Conservation (phyloP, 257 asterid species). For the Solanum neorickii region DNA sequence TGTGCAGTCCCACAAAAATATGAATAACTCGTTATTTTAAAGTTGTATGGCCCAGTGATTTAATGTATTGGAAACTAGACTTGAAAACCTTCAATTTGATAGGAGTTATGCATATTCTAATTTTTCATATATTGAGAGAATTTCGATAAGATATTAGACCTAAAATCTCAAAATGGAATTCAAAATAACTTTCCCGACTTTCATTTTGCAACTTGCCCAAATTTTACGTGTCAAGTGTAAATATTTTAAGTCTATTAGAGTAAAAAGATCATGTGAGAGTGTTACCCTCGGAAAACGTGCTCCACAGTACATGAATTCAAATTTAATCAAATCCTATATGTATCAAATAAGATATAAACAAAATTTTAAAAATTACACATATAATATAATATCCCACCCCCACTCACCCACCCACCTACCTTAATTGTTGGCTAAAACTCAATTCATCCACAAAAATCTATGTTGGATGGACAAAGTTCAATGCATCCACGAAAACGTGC, state of each 20-base stretch:
- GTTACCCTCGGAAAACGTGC: no score
- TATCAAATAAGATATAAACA: no score
- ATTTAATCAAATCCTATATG: no score
- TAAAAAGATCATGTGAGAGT: no score
- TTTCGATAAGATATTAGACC: background rate
- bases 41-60: rapidly evolving
- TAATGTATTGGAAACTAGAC: background rate
- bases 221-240: no score
- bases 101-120: background rate
- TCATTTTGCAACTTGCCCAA: background rate
- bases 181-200: background rate
- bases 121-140: background rate
- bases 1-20: no score
- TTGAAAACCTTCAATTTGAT: background rate
- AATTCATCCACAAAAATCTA: background rate
- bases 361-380: no score
- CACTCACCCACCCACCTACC: background rate
- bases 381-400: background rate
- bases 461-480: background rate
- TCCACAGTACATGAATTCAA: no score
- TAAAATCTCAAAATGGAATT: no score
- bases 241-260: no score
- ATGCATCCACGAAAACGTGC: background rate
- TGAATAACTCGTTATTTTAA: no score
- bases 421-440: background rate